These are phyloP conservation scores for Coemansia sp. DNA, from an alignment of 192 early-diverging fungal species.

Conservation along the genomic window DNA sequence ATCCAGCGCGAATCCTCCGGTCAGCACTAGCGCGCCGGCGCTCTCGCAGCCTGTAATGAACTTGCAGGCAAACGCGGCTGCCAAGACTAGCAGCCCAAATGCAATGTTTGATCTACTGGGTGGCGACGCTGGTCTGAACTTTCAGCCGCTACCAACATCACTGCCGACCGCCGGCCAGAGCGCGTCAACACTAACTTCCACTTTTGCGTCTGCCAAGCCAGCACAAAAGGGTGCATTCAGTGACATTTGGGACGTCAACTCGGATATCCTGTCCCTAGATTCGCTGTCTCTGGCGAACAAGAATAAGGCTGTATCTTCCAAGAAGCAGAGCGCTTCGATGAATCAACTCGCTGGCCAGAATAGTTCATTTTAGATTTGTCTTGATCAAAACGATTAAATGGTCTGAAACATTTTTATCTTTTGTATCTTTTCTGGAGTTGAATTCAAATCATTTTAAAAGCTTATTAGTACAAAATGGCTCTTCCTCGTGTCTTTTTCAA, in stretches of 20 bases:
- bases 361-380: not conserved
- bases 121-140: conserved; percentile 16
- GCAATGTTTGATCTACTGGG: conserved; percentile 31
- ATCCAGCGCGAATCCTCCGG: conserved; percentile 3
- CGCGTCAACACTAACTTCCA: conserved; percentile 1
- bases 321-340: conserved; percentile 26
- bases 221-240: conserved; percentile 41
- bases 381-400: not conserved
- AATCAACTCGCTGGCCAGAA: conserved; percentile 44
- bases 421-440: not conserved
- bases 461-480: not conserved
- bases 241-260: conserved; percentile 72
- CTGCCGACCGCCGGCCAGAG: conserved; percentile 17
- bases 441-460: not conserved
- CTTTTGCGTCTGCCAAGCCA: conserved; percentile 4
- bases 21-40: conserved; percentile 8
- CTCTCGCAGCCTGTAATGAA: conserved; percentile 16
- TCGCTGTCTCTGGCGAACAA: conserved; percentile 64
- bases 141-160: conserved; percentile 29
- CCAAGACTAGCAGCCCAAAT: conserved; percentile 7
- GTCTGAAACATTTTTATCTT: not conserved
- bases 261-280: conserved; percentile 68
- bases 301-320: conserved; percentile 13
- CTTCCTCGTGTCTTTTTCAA: conserved; percentile 51
- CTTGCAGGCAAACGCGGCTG: not conserved